Conservation (phyloP, 257 asterid genomes). For the Haberlea rhodopensis region DNA sequence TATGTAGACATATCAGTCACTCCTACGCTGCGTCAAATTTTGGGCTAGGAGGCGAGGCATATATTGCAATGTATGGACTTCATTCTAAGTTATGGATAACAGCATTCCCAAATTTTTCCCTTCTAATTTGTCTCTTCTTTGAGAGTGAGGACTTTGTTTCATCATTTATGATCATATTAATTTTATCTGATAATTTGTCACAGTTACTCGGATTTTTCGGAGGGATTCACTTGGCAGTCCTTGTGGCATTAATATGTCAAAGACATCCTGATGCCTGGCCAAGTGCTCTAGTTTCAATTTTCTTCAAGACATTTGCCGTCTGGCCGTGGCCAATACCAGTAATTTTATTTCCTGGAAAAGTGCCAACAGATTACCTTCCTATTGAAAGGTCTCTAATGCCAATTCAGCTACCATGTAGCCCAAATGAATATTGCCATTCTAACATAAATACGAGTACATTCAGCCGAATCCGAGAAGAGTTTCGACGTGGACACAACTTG, state of each 20-base stretch:
- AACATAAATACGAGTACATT: constrained; percentile 51
- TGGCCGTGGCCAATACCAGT: constrained; percentile 73
- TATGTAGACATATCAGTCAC: constrained; percentile 43
- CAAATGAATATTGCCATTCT: constrained; percentile 45
- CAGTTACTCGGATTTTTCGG: constrained; percentile 59
- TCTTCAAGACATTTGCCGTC: constrained; percentile 48
- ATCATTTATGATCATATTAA: not conserved
- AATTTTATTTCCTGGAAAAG: constrained; percentile 32
- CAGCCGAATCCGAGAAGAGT: constrained; percentile 46
- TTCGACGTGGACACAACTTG: constrained; percentile 38
- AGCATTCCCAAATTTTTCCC: not conserved
- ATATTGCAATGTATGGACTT: constrained; percentile 48
- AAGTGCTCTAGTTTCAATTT: constrained; percentile 34
- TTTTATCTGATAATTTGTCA: not conserved
- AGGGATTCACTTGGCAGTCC: constrained; percentile 64
- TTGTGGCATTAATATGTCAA: constrained; percentile 50
- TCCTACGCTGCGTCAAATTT: constrained; percentile 46
- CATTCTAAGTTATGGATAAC: not conserved
- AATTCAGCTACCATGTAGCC: constrained; percentile 55
- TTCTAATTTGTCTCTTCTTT: not conserved
- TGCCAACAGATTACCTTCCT: constrained; percentile 29
- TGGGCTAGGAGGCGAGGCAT: constrained; percentile 72
- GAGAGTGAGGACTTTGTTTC: no score
- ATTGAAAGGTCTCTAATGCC: constrained; percentile 37
- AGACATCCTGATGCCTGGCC: constrained; percentile 37